A percentile compares a stretch with the other conserved stretches of the same genome.
Conservation (phyloP, 1,139 yeast genomes). For the Taphrina wiesneri region DNA sequence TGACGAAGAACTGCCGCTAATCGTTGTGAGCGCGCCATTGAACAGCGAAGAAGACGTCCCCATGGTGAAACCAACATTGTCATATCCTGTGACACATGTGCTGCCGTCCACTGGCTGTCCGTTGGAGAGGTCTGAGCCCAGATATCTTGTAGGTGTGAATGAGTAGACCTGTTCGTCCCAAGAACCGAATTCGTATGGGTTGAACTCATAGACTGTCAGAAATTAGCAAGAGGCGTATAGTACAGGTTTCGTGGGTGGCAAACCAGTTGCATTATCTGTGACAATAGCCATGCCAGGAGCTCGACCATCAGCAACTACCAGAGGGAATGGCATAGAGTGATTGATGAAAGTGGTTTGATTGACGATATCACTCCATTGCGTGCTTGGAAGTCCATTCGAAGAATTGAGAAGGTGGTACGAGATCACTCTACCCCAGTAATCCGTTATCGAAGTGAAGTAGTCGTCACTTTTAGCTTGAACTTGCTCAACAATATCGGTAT, state of each 20-base stretch:
- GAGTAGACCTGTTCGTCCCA: conserved; percentile 74
- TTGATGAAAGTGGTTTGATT: conserved; percentile 54
- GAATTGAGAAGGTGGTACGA: conserved; percentile 65
- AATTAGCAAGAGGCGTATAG: conserved; percentile 45
- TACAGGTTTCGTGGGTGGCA: not conserved
- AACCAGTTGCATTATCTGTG: conserved; percentile 51
- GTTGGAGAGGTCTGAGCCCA: conserved; percentile 66
- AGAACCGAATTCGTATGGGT: conserved; percentile 81
- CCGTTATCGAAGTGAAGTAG: conserved; percentile 73
- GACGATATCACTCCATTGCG: conserved; percentile 66
- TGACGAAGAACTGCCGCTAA: conserved; percentile 33
- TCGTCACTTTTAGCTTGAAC: conserved; percentile 67
- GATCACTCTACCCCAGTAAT: conserved; percentile 77
- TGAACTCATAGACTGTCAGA: conserved; percentile 72
- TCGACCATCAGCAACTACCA: conserved; percentile 74
- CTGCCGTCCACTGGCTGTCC: conserved; percentile 50
- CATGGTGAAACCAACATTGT: conserved; percentile 69
- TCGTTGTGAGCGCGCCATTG: conserved; percentile 28
- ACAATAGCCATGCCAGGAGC: conserved; percentile 53
- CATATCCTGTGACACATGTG: conserved; percentile 60
- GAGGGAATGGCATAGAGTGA: conserved; percentile 79
- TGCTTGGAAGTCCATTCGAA: conserved; percentile 58
- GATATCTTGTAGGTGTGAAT: conserved; percentile 66
- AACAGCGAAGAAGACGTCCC: conserved; percentile 72
- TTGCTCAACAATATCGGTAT: conserved; percentile 57